Evolutionary conservation across 768 basidiomycete species (phyloP), one percentile per base, ranked within the genome.

Genomic region (Collybia mongolica): DNA sequence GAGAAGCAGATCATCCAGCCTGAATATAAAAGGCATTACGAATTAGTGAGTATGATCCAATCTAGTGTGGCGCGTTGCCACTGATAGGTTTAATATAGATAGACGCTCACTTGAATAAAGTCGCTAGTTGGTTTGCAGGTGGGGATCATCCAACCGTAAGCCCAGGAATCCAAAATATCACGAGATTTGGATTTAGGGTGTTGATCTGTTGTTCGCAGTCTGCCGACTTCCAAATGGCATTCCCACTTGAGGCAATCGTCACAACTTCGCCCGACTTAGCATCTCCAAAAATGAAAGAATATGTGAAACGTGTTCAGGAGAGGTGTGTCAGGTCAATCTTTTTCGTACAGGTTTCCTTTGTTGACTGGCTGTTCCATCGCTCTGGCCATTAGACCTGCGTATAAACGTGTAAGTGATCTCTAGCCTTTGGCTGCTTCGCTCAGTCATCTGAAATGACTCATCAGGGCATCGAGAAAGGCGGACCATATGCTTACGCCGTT

Each of bases 391-490:
- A 61, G 50, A 20, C 52, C 52, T 41, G 53, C 54, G 3, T 57
- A 54, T 49, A 50, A 48, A 55, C 45, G 50, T 18, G 52, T 55
- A 49, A 35, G 32, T 48, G 5, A 23, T 19, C 14, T 29, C 22
- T 23, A 43, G 9, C 44, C 14, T 40, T 44, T 9, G 3, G 14
- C 2, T 32, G 32, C 32, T 12, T 12, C 32, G 2, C 11, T 32
- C 14, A 6, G 11, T 14, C 14, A 39, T 50, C 26, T 35, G 22
- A 55, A 38, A 23, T 54, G 49, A 24, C 19, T 19, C 42, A 12
- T 22, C 38, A 67, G 66, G 66, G 59, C 3, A 41, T 67, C 28
- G 57, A 67, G 52, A 69, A 60, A 46, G 66, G 67, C n/a, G 68
- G 68, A 26, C 53, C 65, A 38, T 70, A 68, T 51, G 54, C 57